A percentile compares a stretch with the other conserved stretches of the same genome.
phyloP scores from a whole-genome alignment of 176 grass and related monocot species.

The Carex pumila region DNA sequence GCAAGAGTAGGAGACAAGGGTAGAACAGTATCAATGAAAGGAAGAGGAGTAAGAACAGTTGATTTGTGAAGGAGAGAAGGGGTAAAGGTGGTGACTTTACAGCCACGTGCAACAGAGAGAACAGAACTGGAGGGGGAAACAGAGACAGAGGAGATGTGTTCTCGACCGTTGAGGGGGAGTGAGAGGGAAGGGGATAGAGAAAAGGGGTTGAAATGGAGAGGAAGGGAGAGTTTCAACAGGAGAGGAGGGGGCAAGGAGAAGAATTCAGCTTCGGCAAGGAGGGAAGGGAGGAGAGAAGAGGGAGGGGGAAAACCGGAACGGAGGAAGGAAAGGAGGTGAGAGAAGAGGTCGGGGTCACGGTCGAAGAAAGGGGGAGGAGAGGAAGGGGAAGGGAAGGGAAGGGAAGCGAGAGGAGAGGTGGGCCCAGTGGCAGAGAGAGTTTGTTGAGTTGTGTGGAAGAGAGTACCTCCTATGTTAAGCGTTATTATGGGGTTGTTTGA shows the following conservation, averaged over 20 bases:
- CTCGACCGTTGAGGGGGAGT: conserved; percentile 40
- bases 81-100: conserved; percentile 51
- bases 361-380: conserved; percentile 57
- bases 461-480: conserved; percentile 68
- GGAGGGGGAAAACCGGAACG: conserved; percentile 26
- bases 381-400: conserved; percentile 15
- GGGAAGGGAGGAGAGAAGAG: conserved; percentile 18
- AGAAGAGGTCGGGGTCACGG: conserved; percentile 57
- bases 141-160: conserved; percentile 26
- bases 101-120: conserved; percentile 51
- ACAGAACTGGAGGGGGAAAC: conserved; percentile 20
- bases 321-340: conserved; percentile 69
- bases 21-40: conserved; percentile 54
- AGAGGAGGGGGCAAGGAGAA: conserved; percentile 34
- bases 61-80: conserved; percentile 28
- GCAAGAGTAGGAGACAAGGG: conserved; percentile 35
- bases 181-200: conserved; percentile 29
- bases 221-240: conserved; percentile 28
- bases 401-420: conserved; percentile 46
- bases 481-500: conserved; percentile 31
- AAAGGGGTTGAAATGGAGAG: conserved; percentile 40
- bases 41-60: conserved; percentile 57
- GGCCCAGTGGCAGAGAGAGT: conserved; percentile 60
- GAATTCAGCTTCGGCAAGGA: conserved; percentile 56
- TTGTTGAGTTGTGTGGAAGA: conserved; percentile 60